Percentiles rank a stretch among this genome's conserved stretches.
These are phyloP conservation scores for Wickerhamomyces canadensis DNA, from an alignment of 805 yeast genomes.

Conservation along the genomic window DNA sequence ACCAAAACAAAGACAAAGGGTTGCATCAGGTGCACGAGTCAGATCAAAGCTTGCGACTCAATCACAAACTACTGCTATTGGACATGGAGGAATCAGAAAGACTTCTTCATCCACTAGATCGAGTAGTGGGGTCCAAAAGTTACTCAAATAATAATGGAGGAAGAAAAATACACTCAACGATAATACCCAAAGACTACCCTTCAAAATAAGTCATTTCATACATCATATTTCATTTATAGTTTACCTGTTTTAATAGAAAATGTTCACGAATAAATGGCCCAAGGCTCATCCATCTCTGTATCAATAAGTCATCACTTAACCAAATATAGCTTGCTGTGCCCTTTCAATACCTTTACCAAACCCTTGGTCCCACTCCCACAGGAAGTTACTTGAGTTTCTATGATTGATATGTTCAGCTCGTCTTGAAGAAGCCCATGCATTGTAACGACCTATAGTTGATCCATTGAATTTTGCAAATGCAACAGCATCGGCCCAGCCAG, in stretches of 20 bases:
- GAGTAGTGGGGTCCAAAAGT: conserved; percentile 17
- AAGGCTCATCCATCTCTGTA: no score
- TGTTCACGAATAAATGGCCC: background rate
- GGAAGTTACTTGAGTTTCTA: conserved; percentile 49
- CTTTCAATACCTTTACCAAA: conserved; percentile 52
- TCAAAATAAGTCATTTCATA: no score
- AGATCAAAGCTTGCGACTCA: conserved; percentile 24
- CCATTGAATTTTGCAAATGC: conserved; percentile 65
- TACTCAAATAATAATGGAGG: conserved; percentile 6
- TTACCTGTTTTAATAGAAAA: background rate
- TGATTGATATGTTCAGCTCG: conserved; percentile 50
- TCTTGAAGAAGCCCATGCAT: conserved; percentile 65
- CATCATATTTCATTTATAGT: no score
- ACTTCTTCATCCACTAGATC: conserved; percentile 19
- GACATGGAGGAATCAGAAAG: conserved; percentile 24
- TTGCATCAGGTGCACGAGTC: conserved; percentile 25
- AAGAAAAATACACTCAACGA: background rate
- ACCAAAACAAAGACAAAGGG: conserved; percentile 23
- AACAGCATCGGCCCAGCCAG: conserved; percentile 71
- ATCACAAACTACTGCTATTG: conserved; percentile 14
- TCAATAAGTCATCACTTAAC: no score
- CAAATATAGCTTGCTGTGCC: conserved; percentile 12
- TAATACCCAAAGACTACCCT: background rate
- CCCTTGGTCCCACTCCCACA: conserved; percentile 93
- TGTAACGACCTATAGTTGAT: conserved; percentile 67